These are phyloP conservation scores for Lathyrus aphaca DNA, from an alignment of 306 rosid species.

Conservation along the genomic window DNA sequence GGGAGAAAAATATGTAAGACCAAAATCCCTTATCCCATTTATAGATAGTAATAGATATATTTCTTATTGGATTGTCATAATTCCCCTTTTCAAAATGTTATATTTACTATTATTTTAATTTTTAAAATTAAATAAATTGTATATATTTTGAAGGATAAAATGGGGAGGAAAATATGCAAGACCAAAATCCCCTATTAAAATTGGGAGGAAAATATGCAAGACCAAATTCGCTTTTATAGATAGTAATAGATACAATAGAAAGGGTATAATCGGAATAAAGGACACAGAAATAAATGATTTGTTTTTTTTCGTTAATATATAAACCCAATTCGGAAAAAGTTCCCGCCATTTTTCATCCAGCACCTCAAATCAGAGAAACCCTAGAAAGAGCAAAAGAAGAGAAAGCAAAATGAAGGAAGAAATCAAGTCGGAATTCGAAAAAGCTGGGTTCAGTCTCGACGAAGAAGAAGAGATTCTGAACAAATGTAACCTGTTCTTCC, in stretches of 20 bases:
- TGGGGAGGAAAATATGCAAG: no score
- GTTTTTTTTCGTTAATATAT: neutral
- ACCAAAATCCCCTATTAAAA: no score
- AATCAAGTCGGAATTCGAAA: conserved; percentile 67
- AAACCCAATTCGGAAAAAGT: conserved; percentile 28
- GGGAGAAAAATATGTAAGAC: no score
- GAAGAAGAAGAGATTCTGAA: conserved; percentile 73
- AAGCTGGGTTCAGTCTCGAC: conserved; percentile 57
- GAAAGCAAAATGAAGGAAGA: conserved; percentile 73
- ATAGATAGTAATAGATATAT: no score
- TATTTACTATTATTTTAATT: no score
- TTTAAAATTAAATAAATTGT: no score
- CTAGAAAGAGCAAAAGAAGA: conserved; percentile 43
- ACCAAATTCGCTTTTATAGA: no score
- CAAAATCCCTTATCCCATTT: no score
- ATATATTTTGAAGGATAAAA: no score
- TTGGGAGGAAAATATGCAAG: no score
- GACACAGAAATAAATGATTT: neutral
- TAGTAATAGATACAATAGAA: neutral
- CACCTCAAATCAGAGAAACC: conserved; percentile 52
- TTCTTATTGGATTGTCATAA: no score
- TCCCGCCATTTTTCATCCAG: conserved; percentile 68
- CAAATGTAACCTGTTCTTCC: conserved; percentile 59
- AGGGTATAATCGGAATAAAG: conserved; percentile 34
- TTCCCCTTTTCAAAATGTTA: no score